Evolutionary conservation across 2,329 filamentous ascomycete species (phyloP).

Genomic region (Aspergillus terreus): DNA sequence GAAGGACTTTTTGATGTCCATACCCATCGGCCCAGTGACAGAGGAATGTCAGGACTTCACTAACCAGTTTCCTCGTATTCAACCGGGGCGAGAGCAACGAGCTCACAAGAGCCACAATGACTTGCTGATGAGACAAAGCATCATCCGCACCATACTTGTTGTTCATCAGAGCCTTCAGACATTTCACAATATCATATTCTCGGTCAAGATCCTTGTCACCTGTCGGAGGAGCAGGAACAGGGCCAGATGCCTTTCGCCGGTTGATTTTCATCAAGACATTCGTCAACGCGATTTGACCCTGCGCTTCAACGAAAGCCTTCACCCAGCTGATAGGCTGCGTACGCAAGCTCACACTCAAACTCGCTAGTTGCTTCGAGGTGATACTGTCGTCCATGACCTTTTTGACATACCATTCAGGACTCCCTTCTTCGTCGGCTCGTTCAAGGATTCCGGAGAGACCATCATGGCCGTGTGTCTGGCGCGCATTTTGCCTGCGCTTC

Average conservation of each 20-base stretch:
- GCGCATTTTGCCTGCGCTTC: constrained; percentile 73
- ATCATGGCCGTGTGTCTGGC: constrained; percentile 64
- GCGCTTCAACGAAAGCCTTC: constrained; percentile 91
- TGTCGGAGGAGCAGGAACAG: constrained; percentile 58
- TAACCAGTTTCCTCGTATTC: constrained; percentile 89
- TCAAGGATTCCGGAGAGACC: constrained; percentile 64
- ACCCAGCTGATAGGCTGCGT: constrained; percentile 99
- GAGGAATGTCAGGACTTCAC: constrained; percentile 91
- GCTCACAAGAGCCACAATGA: constrained; percentile 80
- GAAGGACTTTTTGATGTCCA: constrained; percentile 88
- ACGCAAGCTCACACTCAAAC: constrained; percentile 86
- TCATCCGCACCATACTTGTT: constrained; percentile 99
- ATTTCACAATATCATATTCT: constrained; percentile 97
- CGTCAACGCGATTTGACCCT: constrained; percentile 92
- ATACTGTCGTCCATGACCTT: constrained; percentile 96
- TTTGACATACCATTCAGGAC: constrained; percentile 96
- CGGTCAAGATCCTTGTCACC: constrained; percentile 79
- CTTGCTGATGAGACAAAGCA: constrained; percentile 82
- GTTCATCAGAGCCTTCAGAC: constrained; percentile 96
- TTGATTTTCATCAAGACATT: constrained; percentile 94
- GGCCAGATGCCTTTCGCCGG: constrained; percentile 73
- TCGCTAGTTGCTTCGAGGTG: constrained; percentile 84
- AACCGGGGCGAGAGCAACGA: constrained; percentile 85
- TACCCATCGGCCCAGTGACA: constrained; percentile 89
- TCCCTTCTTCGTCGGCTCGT: constrained; percentile 88